A percentile compares a stretch with the other conserved stretches of the same genome.
Conservation (phyloP, 306 rosid genomes). For the Begonia peltatifolia region DNA sequence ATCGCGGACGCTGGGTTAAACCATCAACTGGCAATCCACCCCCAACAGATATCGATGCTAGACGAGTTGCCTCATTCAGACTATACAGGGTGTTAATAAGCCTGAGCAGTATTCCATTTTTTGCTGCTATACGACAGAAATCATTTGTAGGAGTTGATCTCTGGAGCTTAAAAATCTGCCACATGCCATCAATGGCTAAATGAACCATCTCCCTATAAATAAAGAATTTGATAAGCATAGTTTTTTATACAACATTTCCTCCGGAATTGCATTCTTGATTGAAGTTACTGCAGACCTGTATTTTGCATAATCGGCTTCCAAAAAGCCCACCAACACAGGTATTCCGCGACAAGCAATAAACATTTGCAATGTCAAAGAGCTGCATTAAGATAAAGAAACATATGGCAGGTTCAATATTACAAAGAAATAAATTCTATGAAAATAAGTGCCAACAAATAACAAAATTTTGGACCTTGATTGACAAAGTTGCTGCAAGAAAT, state of each 20-base stretch:
- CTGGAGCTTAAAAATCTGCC: constrained; percentile 99
- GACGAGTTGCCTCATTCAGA: constrained; percentile 90
- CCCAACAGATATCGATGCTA: constrained; percentile 75
- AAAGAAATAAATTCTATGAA: no score
- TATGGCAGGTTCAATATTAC: neutral
- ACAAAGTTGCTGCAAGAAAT: constrained; percentile 92
- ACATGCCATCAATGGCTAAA: constrained; percentile 99
- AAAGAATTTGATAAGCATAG: constrained; percentile 15
- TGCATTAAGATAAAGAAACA: constrained; percentile 19
- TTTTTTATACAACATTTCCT: constrained; percentile 5
- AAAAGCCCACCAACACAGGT: constrained; percentile 94
- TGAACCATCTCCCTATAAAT: constrained; percentile 94
- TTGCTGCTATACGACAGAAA: constrained; percentile 92
- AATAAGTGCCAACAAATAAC: neutral
- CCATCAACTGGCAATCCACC: constrained; percentile 68
- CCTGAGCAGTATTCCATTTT: constrained; percentile 85
- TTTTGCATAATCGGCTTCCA: constrained; percentile 95
- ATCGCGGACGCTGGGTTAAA: constrained; percentile 54
- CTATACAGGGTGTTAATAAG: constrained; percentile 95
- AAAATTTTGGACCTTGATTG: constrained; percentile 61
- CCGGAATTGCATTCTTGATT: neutral
- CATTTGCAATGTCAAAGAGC: constrained; percentile 97
- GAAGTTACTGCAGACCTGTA: constrained; percentile 55
- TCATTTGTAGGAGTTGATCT: constrained; percentile 89
- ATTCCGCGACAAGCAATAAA: constrained; percentile 96